These are phyloP conservation scores for Microbotryum silenes-acaulis DNA, from an alignment of 1,284 basidiomycete species.

Conservation along the genomic window DNA sequence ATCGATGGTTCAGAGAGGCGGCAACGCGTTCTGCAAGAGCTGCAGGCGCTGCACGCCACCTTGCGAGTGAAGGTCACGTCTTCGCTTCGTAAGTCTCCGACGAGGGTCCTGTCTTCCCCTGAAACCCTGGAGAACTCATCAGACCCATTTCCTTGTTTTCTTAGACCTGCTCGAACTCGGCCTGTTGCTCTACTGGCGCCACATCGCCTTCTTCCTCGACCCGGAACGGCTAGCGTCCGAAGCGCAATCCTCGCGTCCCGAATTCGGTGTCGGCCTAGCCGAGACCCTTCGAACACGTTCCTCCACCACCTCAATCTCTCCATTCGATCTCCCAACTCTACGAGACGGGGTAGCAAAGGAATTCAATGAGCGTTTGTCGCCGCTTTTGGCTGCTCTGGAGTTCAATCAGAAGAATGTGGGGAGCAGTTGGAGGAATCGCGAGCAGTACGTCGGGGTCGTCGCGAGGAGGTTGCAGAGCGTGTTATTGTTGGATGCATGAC, in stretches of 20 bases:
- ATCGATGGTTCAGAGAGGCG: conserved; percentile 11
- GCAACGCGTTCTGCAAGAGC: conserved; percentile 16
- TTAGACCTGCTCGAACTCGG: conserved; percentile 39
- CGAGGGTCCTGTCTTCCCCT: not conserved
- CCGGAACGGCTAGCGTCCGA: conserved; percentile 9
- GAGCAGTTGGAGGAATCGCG: conserved; percentile 11
- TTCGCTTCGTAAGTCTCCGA: conserved; percentile 15
- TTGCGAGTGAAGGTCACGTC: conserved; percentile 16
- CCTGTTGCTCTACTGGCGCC: conserved; percentile 75
- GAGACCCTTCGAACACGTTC: conserved; percentile 15
- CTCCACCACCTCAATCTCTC: conserved; percentile 4
- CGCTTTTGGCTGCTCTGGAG: conserved; percentile 4
- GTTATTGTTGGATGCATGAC: conserved; percentile 2
- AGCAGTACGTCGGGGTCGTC: conserved; percentile 19
- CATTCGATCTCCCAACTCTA: conserved; percentile 18
- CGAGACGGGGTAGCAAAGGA: conserved; percentile 14
- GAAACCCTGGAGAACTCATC: not conserved
- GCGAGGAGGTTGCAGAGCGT: conserved; percentile 18
- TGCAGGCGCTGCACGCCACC: conserved; percentile 15
- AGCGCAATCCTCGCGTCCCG: conserved; percentile 10
- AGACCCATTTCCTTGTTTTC: not conserved
- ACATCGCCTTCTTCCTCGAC: conserved; percentile 53
- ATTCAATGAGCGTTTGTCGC: conserved; percentile 10
- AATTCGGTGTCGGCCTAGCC: conserved; percentile 23
- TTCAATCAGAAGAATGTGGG: conserved; percentile 20